phyloP scores from a whole-genome alignment of 2,329 filamentous ascomycete genomes.

The Escovopsis sp. region DNA sequence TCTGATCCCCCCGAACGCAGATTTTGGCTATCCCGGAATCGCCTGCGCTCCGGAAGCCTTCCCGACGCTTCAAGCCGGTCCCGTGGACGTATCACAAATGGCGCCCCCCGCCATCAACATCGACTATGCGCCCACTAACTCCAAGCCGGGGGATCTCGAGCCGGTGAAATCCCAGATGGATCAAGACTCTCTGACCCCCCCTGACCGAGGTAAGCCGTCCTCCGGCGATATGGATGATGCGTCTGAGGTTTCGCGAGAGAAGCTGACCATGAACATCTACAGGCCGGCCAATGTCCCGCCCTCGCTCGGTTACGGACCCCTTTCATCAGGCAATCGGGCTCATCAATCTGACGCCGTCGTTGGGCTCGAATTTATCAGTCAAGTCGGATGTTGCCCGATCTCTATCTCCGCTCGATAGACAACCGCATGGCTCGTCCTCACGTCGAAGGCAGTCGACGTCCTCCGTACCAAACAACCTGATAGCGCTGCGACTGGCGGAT shows the following conservation, averaged over 20 bases:
- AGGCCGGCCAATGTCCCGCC: conserved; percentile 35
- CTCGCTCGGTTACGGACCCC: conserved; percentile 43
- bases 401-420: conserved; percentile 42
- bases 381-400: conserved; percentile 37
- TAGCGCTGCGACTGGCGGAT: conserved; percentile 84
- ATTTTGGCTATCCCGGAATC: conserved; percentile 25
- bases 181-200: conserved; percentile 70
- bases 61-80: conserved; percentile 32
- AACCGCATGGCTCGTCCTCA: conserved; percentile 21
- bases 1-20: conserved; percentile 23
- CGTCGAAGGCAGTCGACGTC: conserved; percentile 46
- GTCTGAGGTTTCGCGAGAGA: no score
- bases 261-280: not conserved
- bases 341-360: conserved; percentile 33
- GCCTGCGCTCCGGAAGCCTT: conserved; percentile 32
- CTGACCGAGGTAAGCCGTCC: conserved; percentile 43
- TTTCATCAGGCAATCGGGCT: conserved; percentile 34
- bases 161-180: conserved; percentile 49
- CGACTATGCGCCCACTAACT: conserved; percentile 69
- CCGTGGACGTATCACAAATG: conserved; percentile 57
- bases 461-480: conserved; percentile 44
- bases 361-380: conserved; percentile 28
- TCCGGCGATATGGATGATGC: not conserved
- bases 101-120: conserved; percentile 91
- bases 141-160: conserved; percentile 17